Evolutionary conservation across 352 stramenopile species (phyloP), one percentile per base, ranked within the genome.

Genomic region (Globisporangium recalcitrans): DNA sequence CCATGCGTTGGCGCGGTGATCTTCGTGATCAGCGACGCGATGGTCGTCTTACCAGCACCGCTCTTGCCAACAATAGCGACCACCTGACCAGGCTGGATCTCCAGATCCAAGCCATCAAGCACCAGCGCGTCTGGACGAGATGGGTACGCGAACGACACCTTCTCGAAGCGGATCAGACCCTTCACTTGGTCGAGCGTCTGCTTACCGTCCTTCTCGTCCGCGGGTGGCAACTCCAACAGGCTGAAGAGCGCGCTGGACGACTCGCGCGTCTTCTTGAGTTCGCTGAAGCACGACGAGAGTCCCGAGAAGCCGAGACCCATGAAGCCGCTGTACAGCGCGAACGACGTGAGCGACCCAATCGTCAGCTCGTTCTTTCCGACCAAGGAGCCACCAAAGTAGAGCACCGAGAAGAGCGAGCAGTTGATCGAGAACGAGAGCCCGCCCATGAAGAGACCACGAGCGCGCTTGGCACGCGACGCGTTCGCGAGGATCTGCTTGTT

Each of bases 301-400:
- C 82, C 78, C 16, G 88, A 96, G 70, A 97, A 97, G 5, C 88
- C 90, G 11, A 97, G 75, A 27, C 84, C 87, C 77, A 97, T 95
- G 58, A 97, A 94, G 19, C 87, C 87, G 51, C 80, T 96, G 82
- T 97, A 97, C 3, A 97, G 63, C 26, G 90, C 84, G 58, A 97
- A 97, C 3, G 88, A 96, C 44, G 88, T 96, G 38, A 97, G 78
- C 54, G 87, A 87, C 13, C 90, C 90, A 57, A 95, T 93, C 52
- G 88, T 97, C 56, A 97, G 78, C 56, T 92, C 89, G 31, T 87
- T 89, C 16, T 72, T 78, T 14, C 80, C 82, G 36, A 97, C 85
- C 16, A 97, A 69, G 36, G 82, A 96, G 47, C 90, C 90, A 24
- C 90, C 90, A 59, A 96, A 90, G 70, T 93, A 97, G 21, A 97